Evolutionary conservation across 2,329 filamentous ascomycete genomes (phyloP), one percentile per base, ranked within the genome.

Genomic region (Huntiella savannae): DNA sequence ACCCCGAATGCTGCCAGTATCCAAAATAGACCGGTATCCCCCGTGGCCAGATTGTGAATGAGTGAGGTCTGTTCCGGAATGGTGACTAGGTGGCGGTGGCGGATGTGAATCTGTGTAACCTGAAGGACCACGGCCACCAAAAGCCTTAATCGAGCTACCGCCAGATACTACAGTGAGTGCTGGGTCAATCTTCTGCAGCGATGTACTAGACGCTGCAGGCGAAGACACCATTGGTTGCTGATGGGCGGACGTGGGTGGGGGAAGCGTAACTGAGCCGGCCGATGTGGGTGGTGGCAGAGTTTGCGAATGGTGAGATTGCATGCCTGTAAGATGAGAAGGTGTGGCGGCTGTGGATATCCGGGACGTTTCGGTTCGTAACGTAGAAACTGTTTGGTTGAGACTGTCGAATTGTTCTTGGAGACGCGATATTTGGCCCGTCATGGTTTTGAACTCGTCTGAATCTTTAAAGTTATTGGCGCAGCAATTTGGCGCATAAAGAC

Each of bases 391-490:
- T 49, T 74, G 73, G 56, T 79, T 83, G 32, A 96, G 71, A 52
- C 71, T 71, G 50, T 83, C 78, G 55, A 95, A 81, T 62, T 94
- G 85, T 46, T 88, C 79, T 59, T 95, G 86, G 17, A 95, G 70
- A 6, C 72, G 70, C 8, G 67, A 65, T 49, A 95, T 75, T 53
- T 91, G 81, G 33, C 71, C 67, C 46, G 76, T 74, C 77, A 95
- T 85, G 34, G 77, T 72, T 56, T 77, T 82, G 67, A 86, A 95
- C 59, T 95, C 87, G 7, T 92, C 83, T 40, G 85, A 86, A 56
- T 95, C 87, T 60, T 88, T 91, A 69, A 94, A 86, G 60, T 75
- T 85, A 65, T 75, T 87, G 51, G 73, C 64, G 57, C 74, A 78
- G 58, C 76, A 78, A 55, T 78, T 78, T 11, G 75, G 70, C 4